Percentiles rank a stretch among this genome's conserved stretches.
Evolutionary conservation across 2,329 filamentous ascomycete genomes (phyloP).

Genomic region (Colletotrichum nymphaeae): DNA sequence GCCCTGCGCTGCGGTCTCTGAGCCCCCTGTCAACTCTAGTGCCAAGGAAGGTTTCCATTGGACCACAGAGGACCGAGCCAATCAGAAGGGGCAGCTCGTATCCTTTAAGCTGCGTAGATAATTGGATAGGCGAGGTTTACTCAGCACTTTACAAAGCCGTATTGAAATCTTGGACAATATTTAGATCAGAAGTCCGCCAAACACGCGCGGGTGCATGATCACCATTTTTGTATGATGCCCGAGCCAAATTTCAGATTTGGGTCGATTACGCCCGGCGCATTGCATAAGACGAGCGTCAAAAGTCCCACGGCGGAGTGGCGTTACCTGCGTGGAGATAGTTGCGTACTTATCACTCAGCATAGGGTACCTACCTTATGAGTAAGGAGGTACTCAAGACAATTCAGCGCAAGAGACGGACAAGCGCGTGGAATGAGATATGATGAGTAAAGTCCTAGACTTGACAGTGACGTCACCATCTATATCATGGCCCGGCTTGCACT

Average conservation of each 20-base stretch:
- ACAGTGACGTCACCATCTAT: no score
- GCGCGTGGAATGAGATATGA: neutral
- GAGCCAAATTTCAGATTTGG: neutral
- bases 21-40: neutral
- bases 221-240: neutral
- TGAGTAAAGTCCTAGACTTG: no score
- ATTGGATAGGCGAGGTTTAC: neutral
- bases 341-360: no score
- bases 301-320: neutral
- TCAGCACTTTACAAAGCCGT: neutral
- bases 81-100: neutral
- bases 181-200: neutral
- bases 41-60: conserved; percentile 9
- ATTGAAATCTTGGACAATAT: neutral
- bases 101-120: neutral
- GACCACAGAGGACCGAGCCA: neutral
- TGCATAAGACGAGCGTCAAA: no score
- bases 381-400: no score
- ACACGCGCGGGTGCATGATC: neutral
- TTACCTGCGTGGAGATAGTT: neutral
- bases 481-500: no score
- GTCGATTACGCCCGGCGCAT: no score
- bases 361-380: no score
- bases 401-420: no score
- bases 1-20: conserved; percentile 14